phyloP scores from a whole-genome alignment of 345 rosid genomes.

The Acer negundo region DNA sequence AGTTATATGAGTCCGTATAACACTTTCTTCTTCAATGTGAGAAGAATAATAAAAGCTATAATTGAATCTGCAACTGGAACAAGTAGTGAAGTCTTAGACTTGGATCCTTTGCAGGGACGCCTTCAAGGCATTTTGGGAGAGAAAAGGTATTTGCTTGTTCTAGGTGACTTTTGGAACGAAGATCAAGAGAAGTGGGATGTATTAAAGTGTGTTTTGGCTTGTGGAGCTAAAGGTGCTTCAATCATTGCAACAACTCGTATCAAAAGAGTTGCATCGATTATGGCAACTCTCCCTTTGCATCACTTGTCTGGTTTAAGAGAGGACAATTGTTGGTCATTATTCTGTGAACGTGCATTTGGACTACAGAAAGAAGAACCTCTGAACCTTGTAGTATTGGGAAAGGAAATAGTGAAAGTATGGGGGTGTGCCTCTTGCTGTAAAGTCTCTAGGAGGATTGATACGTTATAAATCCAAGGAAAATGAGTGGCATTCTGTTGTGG shows the following conservation, averaged over 20 bases:
- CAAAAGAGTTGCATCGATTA: conserved; percentile 13
- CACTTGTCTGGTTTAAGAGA: conserved; percentile 3
- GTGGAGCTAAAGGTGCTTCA: conserved; percentile 2
- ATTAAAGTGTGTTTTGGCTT: background rate
- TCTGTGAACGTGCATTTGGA: conserved; percentile 20
- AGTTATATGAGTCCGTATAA: background rate
- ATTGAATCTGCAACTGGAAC: conserved; percentile 3
- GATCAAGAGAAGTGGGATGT: conserved; percentile 19
- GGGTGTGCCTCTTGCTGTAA: conserved; percentile 18
- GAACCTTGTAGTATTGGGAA: background rate
- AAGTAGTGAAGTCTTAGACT: background rate
- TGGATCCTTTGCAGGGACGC: background rate
- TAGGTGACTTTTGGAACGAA: conserved; percentile 24
- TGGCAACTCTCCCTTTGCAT: background rate
- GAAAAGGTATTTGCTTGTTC: conserved; percentile 4
- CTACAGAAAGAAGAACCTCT: background rate
- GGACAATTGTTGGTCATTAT: background rate
- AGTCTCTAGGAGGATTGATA: conserved; percentile 14
- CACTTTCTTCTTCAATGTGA: no score
- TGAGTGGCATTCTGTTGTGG: conserved; percentile 7
- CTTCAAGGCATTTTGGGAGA: background rate
- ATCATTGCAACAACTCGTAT: conserved; percentile 9
- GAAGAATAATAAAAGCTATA: background rate
- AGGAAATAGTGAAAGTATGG: conserved; percentile 21
- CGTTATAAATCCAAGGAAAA: background rate